Percentiles rank a stretch among this genome's conserved stretches.
These are phyloP conservation scores for Jatropha podagrica DNA, from an alignment of 441 rosid species.

Conservation along the genomic window DNA sequence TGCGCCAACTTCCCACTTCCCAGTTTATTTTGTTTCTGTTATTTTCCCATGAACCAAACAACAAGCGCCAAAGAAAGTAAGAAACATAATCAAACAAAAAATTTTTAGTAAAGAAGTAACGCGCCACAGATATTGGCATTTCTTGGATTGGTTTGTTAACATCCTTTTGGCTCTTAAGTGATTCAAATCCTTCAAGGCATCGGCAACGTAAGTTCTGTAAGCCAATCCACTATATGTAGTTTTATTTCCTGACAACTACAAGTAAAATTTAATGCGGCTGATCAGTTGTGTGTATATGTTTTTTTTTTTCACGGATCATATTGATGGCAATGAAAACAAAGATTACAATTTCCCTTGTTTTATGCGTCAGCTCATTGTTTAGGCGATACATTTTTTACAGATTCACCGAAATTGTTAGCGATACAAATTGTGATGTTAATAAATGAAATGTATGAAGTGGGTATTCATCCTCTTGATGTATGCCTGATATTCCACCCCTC, in stretches of 20 bases:
- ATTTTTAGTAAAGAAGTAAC: neutral
- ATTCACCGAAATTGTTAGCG: constrained; percentile 4
- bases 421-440: neutral
- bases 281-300: no score
- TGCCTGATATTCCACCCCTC: neutral
- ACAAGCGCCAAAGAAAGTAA: constrained; percentile 5
- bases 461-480: neutral
- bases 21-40: constrained; percentile 16
- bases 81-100: constrained; percentile 8
- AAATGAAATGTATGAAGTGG: neutral
- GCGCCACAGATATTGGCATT: constrained; percentile 2
- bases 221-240: no score
- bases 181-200: constrained; percentile 7
- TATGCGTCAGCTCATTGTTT: neutral
- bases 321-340: neutral
- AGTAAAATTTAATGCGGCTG: neutral
- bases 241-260: neutral
- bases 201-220: constrained; percentile 10
- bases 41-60: constrained; percentile 24
- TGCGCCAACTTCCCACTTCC: neutral
- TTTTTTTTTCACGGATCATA: neutral
- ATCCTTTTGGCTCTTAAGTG: constrained; percentile 13
- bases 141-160: constrained; percentile 1
- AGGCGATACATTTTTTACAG: neutral
- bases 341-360: neutral